Base-by-base conservation (phyloP, 768 basidiomycete species). In the Amanita fuliginea region DNA sequence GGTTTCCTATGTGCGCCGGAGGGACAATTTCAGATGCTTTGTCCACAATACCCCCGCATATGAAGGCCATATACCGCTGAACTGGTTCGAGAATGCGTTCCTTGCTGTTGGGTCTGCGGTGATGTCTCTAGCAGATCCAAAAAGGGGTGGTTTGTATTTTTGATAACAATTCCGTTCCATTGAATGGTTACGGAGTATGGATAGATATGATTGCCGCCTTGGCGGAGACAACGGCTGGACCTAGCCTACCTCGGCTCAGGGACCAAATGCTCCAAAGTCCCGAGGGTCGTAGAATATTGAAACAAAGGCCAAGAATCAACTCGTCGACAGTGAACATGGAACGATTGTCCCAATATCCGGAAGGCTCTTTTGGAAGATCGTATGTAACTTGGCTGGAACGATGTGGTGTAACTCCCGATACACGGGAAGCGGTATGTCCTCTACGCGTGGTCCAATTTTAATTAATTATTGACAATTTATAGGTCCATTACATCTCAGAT, bases 401-500 rank as follows among this genome's bases (percentile, higher is more conserved):
- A 32, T 90, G 87, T 64, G 80, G 83, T 2, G 85, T 97, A 13
- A 92, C 87, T 2, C 96, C 96, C 6, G 96, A 99, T 65, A 93
- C 94, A 24, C 71, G 96, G 53, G 86, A 87, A 57, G 86, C 90
- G 2, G 95, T 97, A 55, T 51, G 70, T 57, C 16, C 19, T 43
- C 51, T 53, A 47, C 53, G 28, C 7, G 22, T 33, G 51, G 36
- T 53, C 32, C 49, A 28, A 30, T 18, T 34, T 26, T 32, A 32
- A 32, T 33, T n/a, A 19, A 30, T 22, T 22, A 21, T 32, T 26
- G 6, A 33, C 19, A n/a, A n/a, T 28, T 10, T 48, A 21, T 58
- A 97, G 94, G 94, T 96, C 5, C 88, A 84, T 55, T 98, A 97
- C 60, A 84, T 98, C 50, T 79, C 86, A 60, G 91, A 97, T 59